Conservation (phyloP, 2,329 filamentous ascomycete genomes). For the Cyphellophora europaea region DNA sequence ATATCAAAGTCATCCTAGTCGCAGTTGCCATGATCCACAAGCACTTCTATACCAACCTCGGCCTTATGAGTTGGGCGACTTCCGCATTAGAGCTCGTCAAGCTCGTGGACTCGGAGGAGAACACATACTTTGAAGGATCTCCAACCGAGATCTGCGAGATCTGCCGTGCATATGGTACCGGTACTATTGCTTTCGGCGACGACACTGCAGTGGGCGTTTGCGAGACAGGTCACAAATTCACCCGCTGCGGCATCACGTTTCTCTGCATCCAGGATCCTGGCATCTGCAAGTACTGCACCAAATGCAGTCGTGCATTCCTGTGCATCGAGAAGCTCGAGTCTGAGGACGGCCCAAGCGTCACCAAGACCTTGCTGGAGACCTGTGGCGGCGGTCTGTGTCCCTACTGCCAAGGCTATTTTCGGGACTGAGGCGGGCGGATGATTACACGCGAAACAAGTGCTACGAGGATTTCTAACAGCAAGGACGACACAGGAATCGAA, state of each 20-base stretch:
- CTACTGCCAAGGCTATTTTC: conserved; percentile 20
- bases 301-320: conserved; percentile 19
- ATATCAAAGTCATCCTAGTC: conserved; percentile 8
- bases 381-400: conserved; percentile 18
- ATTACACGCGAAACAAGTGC: too few relatives aligned
- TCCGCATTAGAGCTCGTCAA: conserved; percentile 1
- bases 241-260: conserved; percentile 18
- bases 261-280: conserved; percentile 20
- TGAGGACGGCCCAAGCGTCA: conserved; percentile 15
- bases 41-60: conserved; percentile 1
- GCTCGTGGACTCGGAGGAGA: too few relatives aligned
- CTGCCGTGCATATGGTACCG: conserved; percentile 12
- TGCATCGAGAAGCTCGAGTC: conserved; percentile 13
- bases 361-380: conserved; percentile 14
- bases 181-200: too few relatives aligned
- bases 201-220: too few relatives aligned
- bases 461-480: too few relatives aligned
- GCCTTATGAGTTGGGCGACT: conserved; percentile 4
- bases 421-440: conserved; percentile 9
- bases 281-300: conserved; percentile 19
- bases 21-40: conserved; percentile 5
- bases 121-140: too few relatives aligned
- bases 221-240: conserved; percentile 15
- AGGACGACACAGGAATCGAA: too few relatives aligned
- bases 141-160: conserved; percentile 18